phyloP scores from a whole-genome alignment of 768 basidiomycete genomes.

The Lactarius hengduanensis region DNA sequence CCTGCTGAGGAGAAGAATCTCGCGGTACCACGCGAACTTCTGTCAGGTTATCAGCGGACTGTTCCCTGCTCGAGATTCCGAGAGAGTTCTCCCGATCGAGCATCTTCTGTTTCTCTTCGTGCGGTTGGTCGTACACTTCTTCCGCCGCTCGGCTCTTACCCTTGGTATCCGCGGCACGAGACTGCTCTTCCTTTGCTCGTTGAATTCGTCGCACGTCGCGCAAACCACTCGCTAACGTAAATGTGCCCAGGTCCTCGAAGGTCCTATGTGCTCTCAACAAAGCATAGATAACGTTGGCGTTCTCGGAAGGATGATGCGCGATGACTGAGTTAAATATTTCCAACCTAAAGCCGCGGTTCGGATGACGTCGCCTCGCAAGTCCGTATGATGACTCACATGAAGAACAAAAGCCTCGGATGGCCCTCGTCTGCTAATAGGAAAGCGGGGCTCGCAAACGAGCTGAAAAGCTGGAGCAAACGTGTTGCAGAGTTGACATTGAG shows the following conservation, averaged over 20 bases:
- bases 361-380: slow-evolving; percentile 4
- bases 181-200: slow-evolving; percentile 67
- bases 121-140: slow-evolving; percentile 42
- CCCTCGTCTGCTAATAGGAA: slow-evolving; percentile 94
- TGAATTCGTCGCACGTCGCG: slow-evolving; percentile 79
- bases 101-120: slow-evolving; percentile 67
- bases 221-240: slow-evolving; percentile 83
- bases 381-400: slow-evolving; percentile 56
- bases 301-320: slow-evolving; percentile 72
- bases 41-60: slow-evolving; percentile 24
- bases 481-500: slow-evolving; percentile 80
- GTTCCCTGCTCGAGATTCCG: slow-evolving; percentile 24
- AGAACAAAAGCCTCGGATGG: slow-evolving; percentile 89
- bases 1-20: slow-evolving; percentile 28
- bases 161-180: slow-evolving; percentile 38
- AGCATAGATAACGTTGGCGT: slow-evolving; percentile 85
- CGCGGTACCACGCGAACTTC: slow-evolving; percentile 28
- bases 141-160: slow-evolving; percentile 43
- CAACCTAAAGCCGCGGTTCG: slow-evolving; percentile 48
- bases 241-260: slow-evolving; percentile 90
- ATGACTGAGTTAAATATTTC: slow-evolving; percentile 90
- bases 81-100: slow-evolving; percentile 50
- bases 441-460: slow-evolving; percentile 84
- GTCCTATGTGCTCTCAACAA: slow-evolving; percentile 79
- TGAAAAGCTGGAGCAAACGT: slow-evolving; percentile 83